Percentiles rank a stretch among this genome's conserved stretches.
These are phyloP conservation scores for Xerocomus brunneocitrinus DNA, from an alignment of 768 basidiomycete genomes.

Conservation along the genomic window DNA sequence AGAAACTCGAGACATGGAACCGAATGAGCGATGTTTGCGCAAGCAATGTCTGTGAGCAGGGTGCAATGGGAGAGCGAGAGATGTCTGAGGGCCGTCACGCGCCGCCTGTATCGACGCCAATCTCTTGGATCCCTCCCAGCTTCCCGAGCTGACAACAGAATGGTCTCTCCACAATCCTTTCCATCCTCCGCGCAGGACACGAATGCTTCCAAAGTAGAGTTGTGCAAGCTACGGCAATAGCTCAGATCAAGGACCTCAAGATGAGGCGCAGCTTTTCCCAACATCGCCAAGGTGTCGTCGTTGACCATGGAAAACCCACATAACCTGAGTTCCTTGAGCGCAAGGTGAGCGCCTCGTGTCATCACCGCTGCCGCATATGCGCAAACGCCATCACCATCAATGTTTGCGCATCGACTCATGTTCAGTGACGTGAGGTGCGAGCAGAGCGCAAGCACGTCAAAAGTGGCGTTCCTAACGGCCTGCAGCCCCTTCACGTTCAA, in stretches of 20 bases:
- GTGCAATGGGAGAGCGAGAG: slow-evolving; percentile 67
- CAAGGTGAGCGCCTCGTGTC: slow-evolving; percentile 44
- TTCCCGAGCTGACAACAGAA: slow-evolving; percentile 57
- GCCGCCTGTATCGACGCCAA: slow-evolving; percentile 44
- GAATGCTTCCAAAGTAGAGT: slow-evolving; percentile 71
- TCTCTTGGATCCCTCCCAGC: slow-evolving; percentile 59
- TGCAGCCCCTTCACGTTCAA: slow-evolving; percentile 65
- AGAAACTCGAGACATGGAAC: slow-evolving; percentile 72
- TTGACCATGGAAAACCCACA: slow-evolving; percentile 61
- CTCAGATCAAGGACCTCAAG: slow-evolving; percentile 81
- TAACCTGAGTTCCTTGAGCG: slow-evolving; percentile 58
- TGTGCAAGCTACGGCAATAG: slow-evolving; percentile 65
- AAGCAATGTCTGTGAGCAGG: slow-evolving; percentile 69
- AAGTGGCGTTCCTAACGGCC: slow-evolving; percentile 70
- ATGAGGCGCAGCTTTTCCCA: slow-evolving; percentile 65
- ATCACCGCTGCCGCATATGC: slow-evolving; percentile 42
- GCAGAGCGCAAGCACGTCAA: slow-evolving; percentile 61
- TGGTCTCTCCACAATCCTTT: slow-evolving; percentile 32
- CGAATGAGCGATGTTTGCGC: slow-evolving; percentile 64
- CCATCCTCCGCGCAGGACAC: slow-evolving; percentile 45
- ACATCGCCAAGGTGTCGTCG: slow-evolving; percentile 55
- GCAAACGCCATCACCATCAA: slow-evolving; percentile 62
- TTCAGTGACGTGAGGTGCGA: slow-evolving; percentile 57
- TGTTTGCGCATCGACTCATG: slow-evolving; percentile 63
- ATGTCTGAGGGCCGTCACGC: slow-evolving; percentile 68